Evolutionary conservation across 2,329 filamentous ascomycete genomes (phyloP).

Genomic region (Paraphaeosphaeria minitans): DNA sequence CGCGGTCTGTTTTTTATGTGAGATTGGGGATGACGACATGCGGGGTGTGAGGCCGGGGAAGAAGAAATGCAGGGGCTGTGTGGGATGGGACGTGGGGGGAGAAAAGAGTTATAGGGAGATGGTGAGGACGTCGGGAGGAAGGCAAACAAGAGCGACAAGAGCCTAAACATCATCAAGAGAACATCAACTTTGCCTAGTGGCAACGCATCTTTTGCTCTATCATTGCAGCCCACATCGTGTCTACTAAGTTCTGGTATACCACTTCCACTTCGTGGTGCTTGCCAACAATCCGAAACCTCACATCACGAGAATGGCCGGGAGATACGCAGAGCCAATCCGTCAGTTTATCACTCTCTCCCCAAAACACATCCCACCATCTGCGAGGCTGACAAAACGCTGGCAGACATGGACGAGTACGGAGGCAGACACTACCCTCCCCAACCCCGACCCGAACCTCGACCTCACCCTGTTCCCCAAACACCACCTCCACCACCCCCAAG

Average conservation of each 20-base stretch:
- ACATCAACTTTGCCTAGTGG: neutral
- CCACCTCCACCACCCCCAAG: slow-evolving; percentile 14
- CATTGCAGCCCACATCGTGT: neutral
- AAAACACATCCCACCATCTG: neutral
- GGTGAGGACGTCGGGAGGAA: neutral
- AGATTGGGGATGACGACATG: slow-evolving; percentile 12
- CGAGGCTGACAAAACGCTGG: neutral
- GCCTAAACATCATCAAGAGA: neutral
- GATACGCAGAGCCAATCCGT: slow-evolving; percentile 9
- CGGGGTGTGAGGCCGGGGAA: neutral
- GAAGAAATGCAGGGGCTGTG: slow-evolving; percentile 12
- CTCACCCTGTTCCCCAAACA: slow-evolving; percentile 7
- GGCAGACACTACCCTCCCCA: slow-evolving; percentile 12
- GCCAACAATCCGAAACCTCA: neutral
- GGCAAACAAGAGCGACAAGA: neutral
- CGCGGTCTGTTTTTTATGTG: too few relatives aligned
- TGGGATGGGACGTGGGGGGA: neutral
- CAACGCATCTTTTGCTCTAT: too few relatives aligned
- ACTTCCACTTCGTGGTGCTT: too few relatives aligned
- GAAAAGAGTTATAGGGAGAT: neutral
- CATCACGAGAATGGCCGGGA: slow-evolving; percentile 5
- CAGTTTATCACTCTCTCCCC: neutral
- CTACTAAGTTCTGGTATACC: too few relatives aligned
- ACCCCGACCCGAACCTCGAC: too few relatives aligned
- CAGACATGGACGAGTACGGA: slow-evolving; percentile 18